Evolutionary conservation across 2,329 filamentous ascomycete species (phyloP).

Genomic region (Penicillium sumatraense): DNA sequence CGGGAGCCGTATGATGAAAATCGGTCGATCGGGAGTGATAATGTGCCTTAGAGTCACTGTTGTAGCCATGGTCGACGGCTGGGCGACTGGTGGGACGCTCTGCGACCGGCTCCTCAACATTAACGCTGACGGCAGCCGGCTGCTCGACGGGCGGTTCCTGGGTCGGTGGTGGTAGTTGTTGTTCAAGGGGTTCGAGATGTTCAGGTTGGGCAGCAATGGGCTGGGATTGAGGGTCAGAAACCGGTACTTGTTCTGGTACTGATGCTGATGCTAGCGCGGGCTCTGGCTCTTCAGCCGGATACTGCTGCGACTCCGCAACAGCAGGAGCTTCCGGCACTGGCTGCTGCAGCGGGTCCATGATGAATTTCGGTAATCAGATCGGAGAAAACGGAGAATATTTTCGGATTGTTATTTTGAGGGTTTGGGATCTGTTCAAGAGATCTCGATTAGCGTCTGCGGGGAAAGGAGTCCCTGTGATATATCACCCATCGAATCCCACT

Average conservation of each 20-base stretch:
- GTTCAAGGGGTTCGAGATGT: background rate
- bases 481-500: constrained; percentile 23
- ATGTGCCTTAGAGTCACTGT: constrained; percentile 54
- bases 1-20: constrained; percentile 37
- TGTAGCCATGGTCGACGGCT: constrained; percentile 43
- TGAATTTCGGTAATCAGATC: constrained; percentile 3
- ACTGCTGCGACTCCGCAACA: constrained; percentile 26
- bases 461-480: constrained; percentile 23
- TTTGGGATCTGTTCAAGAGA: constrained; percentile 21
- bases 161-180: background rate
- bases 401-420: constrained; percentile 2
- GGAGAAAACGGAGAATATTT: background rate
- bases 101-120: constrained; percentile 37
- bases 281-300: constrained; percentile 16
- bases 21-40: constrained; percentile 50
- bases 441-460: constrained; percentile 20
- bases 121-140: constrained; percentile 29
- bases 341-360: constrained; percentile 35
- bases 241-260: background rate
- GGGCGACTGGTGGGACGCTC: constrained; percentile 39
- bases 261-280: background rate
- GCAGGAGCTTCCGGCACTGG: constrained; percentile 25
- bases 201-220: constrained; percentile 1
- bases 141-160: constrained; percentile 27
- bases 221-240: constrained; percentile 1